These are phyloP conservation scores for Stenogyne calaminthoides DNA, from an alignment of 305 asterid genomes.

Conservation along the genomic window DNA sequence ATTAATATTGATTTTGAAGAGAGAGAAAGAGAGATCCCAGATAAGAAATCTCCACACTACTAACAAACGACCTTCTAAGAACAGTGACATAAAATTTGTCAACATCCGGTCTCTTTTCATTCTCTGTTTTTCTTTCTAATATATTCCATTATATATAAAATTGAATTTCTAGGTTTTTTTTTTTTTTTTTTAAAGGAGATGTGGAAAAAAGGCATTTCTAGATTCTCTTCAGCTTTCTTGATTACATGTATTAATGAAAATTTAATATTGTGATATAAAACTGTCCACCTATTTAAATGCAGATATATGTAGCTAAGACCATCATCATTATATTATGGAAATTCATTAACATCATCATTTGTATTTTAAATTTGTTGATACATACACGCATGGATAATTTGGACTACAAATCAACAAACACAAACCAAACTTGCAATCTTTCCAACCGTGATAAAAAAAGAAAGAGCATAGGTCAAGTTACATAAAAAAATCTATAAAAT, in stretches of 20 bases:
- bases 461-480: too few relatives aligned
- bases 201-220: conserved; percentile 39
- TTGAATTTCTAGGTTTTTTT: too few relatives aligned
- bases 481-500: too few relatives aligned
- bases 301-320: neutral
- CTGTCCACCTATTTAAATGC: conserved; percentile 24
- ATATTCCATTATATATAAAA: conserved; percentile 7
- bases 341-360: neutral
- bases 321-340: neutral
- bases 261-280: conserved; percentile 21
- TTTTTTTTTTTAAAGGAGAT: conserved; percentile 29
- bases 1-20: conserved; percentile 29
- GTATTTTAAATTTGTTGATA: neutral
- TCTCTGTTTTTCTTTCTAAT: conserved; percentile 46
- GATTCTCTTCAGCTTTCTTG: conserved; percentile 56
- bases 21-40: conserved; percentile 63
- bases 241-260: conserved; percentile 42
- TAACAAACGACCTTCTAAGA: conserved; percentile 78
- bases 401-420: conserved; percentile 8
- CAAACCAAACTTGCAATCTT: neutral
- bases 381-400: neutral
- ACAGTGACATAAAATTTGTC: conserved; percentile 91
- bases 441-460: too few relatives aligned
- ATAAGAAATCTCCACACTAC: conserved; percentile 82
- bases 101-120: conserved; percentile 79